Evolutionary conservation across 352 stramenopile species (phyloP), one percentile per base, ranked within the genome.

Genomic region (Globisporangium echinulatum): DNA sequence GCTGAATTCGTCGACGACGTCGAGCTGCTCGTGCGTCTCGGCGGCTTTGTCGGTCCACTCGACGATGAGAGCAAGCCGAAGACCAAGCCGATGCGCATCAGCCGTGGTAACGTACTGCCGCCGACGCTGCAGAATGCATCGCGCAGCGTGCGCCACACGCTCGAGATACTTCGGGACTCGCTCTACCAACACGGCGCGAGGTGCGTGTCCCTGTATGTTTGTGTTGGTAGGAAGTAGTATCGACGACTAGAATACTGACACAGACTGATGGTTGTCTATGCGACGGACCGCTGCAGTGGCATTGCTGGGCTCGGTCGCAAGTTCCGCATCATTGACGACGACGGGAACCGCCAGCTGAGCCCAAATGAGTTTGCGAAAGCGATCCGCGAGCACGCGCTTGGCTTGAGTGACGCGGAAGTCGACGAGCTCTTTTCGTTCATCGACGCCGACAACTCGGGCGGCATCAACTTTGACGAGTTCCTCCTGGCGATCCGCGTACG

Each of bases 321-420:
- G 66, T 91, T 96, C 64, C 82, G 86, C 19, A 93, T 96, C 70
- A 92, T 96, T 55, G 87, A 96, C 62, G 83, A 96, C 61, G 82
- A 96, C 58, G 83, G 84, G 47, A 93, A 96, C 74, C 70, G 74
- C 14, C 81, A 79, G 51, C 57, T 96, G 49, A 90, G 71, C 55
- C 58, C 83, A 19, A 62, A 72, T 10, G 88, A 96, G 66, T 92
- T 96, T 58, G 63, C 62, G 43, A 92, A 94, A 69, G 84, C 80
- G 9, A 77, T 94, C 52, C 68, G 68, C 37, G 84, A 92, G 55
- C 82, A 91, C 57, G 69, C 70, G 6, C 65, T 92, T 6, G 72
- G 79, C 25, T 58, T 93, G 13, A 82, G 54, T 42, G 68, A 79
- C 7, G 49, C 61, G 58, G 82, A 91, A 53, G 70, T 85, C 42